These are phyloP conservation scores for Claviceps sp. DNA, from an alignment of 2,329 filamentous ascomycete species.

Conservation along the genomic window DNA sequence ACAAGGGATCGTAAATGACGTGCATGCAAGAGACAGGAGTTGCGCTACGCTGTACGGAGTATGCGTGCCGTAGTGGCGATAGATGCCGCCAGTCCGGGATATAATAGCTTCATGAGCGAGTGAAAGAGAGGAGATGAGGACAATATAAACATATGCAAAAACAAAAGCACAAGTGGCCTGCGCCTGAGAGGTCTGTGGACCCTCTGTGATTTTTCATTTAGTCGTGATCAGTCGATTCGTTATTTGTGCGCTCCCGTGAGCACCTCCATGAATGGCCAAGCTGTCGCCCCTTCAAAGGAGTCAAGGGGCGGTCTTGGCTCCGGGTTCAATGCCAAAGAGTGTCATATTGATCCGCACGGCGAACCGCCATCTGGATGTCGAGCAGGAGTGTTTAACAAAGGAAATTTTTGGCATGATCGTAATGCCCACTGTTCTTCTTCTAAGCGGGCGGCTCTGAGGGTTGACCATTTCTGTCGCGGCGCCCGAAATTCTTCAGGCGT, in stretches of 20 bases:
- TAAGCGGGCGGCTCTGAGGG: constrained; percentile 38
- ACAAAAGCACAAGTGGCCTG: constrained; percentile 3
- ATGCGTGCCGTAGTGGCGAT: neutral
- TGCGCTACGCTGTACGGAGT: neutral
- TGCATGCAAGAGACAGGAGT: neutral
- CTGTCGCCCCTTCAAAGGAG: neutral
- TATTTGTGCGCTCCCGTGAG: neutral
- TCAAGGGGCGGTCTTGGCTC: neutral
- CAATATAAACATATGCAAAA: constrained; percentile 4
- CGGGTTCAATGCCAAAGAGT: neutral
- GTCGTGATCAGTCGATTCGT: constrained; percentile 6
- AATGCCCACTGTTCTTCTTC: neutral
- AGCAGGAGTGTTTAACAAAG: neutral
- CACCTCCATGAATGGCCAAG: neutral
- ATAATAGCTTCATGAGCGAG: neutral
- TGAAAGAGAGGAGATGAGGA: neutral
- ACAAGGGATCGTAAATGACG: neutral
- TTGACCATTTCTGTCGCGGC: constrained; percentile 25
- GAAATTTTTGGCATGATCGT: neutral
- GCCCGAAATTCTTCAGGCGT: constrained; percentile 40
- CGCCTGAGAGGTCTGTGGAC: neutral
- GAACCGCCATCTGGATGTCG: neutral
- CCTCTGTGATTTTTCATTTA: constrained; percentile 1
- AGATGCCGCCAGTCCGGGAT: neutral
- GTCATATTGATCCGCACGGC: constrained; percentile 4